These are phyloP conservation scores for Lithohypha guttulata DNA, from an alignment of 2,329 filamentous ascomycete species.

Conservation along the genomic window DNA sequence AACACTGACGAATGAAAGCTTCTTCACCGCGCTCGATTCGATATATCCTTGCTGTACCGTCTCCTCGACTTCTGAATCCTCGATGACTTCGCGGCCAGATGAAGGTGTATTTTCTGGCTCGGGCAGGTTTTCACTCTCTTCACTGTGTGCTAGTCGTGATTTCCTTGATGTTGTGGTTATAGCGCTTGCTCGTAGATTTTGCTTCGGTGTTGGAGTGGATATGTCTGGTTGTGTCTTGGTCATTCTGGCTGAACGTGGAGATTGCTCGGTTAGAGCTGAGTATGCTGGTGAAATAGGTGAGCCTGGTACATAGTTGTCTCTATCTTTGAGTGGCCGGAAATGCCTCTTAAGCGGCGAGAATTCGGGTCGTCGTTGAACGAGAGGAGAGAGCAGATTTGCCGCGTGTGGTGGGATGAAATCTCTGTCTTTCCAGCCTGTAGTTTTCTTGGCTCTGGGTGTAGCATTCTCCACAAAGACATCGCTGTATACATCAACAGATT, in stretches of 20 bases:
- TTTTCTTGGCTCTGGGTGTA: not conserved
- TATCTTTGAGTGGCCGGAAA: constrained; percentile 1
- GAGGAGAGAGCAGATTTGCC: constrained; percentile 1
- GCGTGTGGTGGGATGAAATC: not conserved
- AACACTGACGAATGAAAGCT: constrained; percentile 4
- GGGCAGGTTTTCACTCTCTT: not conserved
- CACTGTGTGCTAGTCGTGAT: constrained; percentile 1
- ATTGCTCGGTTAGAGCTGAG: not conserved
- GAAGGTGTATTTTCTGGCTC: too few relatives aligned
- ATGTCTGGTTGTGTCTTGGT: not conserved
- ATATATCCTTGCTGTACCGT: not conserved
- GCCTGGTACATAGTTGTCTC: constrained; percentile 1
- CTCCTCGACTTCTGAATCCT: not conserved
- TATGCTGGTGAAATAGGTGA: constrained; percentile 3
- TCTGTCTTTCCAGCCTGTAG: constrained; percentile 6
- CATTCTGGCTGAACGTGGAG: not conserved
- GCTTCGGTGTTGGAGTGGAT: constrained; percentile 4
- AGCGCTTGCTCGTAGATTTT: constrained; percentile 5
- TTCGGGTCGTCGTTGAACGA: constrained; percentile 2
- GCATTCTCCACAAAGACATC: not conserved
- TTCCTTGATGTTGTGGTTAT: not conserved
- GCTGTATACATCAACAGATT: not conserved
- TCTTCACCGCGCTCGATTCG: not conserved
- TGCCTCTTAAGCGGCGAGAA: constrained; percentile 2
- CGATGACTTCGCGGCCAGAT: not conserved